These are phyloP conservation scores for Malassezia yamatoensis DNA, from an alignment of 1,284 basidiomycete species.

Conservation along the genomic window DNA sequence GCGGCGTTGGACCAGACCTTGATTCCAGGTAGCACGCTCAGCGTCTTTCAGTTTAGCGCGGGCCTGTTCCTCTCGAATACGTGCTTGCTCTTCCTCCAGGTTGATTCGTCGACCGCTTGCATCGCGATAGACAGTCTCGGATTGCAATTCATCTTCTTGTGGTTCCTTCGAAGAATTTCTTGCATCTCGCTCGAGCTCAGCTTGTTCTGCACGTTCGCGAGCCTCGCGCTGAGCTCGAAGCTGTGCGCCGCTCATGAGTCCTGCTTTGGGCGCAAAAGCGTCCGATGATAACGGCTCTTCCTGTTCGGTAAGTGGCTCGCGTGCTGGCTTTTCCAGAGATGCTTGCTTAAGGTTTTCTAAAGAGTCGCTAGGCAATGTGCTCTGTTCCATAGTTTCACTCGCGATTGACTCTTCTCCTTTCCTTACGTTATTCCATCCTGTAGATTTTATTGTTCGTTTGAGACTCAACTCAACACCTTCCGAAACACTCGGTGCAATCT, in stretches of 20 bases:
- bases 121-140: conserved; percentile 87
- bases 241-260: conserved; percentile 15
- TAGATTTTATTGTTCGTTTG: background rate
- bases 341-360: no score
- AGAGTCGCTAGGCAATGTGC: no score
- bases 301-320: background rate
- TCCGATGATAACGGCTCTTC: background rate
- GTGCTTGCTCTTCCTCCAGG: conserved; percentile 71
- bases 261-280: background rate
- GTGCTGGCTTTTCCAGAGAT: no score
- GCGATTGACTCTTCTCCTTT: background rate
- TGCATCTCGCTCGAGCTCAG: conserved; percentile 44
- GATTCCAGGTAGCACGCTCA: conserved; percentile 90
- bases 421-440: background rate
- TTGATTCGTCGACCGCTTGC: conserved; percentile 77
- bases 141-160: conserved; percentile 53
- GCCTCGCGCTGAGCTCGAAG: conserved; percentile 17
- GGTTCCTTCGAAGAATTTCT: conserved; percentile 49
- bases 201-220: conserved; percentile 44
- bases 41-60: conserved; percentile 56
- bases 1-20: conserved; percentile 63
- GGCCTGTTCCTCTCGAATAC: conserved; percentile 37
- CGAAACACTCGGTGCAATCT: no score
- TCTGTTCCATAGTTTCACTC: no score
- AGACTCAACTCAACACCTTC: background rate